phyloP scores from a whole-genome alignment of 2,329 filamentous ascomycete species.

The Chrysoporthe austroafricana region DNA sequence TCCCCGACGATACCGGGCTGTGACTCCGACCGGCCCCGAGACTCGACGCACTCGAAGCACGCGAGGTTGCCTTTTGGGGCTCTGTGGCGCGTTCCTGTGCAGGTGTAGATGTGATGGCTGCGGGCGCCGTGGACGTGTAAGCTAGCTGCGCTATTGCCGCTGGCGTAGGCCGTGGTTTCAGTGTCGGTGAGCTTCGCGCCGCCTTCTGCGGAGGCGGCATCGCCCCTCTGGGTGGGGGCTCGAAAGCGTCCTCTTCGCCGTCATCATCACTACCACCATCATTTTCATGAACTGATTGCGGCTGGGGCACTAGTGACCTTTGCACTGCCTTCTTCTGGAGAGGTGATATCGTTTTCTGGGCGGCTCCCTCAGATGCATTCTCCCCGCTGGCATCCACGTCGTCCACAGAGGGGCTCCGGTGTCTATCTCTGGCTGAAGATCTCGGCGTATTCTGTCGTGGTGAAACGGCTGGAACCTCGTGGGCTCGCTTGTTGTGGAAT shows the following conservation, averaged over 20 bases:
- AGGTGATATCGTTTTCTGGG: not conserved
- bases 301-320: not conserved
- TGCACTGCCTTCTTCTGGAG: not conserved
- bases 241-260: slow-evolving; percentile 8
- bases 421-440: not conserved
- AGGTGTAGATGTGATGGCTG: not conserved
- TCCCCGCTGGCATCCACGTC: not conserved
- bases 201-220: slow-evolving; percentile 2
- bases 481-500: not conserved
- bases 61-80: not conserved
- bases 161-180: not conserved
- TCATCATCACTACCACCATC: not conserved
- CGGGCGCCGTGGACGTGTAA: slow-evolving; percentile 2
- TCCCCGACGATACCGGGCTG: slow-evolving; percentile 14
- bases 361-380: not conserved
- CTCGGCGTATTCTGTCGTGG: not conserved
- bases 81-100: not conserved
- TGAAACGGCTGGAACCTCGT: not conserved
- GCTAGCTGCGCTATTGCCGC: not conserved
- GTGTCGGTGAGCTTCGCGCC: not conserved
- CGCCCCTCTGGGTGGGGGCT: not conserved
- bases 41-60: not conserved
- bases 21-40: not conserved
- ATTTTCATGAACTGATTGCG: not conserved
- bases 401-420: not conserved